Evolutionary conservation across 2,329 filamentous ascomycete species (phyloP), one percentile per base, ranked within the genome.

Genomic region (Pestalotiopsis sp.): DNA sequence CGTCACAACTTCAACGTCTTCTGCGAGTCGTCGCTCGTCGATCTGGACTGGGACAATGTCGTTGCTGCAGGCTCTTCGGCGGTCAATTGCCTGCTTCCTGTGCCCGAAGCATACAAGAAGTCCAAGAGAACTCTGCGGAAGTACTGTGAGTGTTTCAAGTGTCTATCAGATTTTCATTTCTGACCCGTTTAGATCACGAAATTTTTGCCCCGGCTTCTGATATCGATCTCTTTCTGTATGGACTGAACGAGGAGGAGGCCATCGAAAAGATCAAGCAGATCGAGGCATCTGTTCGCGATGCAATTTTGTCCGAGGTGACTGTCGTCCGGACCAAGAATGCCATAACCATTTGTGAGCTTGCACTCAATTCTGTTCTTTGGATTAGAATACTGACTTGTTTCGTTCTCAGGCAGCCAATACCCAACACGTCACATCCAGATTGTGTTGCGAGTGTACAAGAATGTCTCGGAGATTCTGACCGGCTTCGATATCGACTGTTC

Each of bases 401-500:
- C 9, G 31, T n/a, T n/a, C 60, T 61, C 65, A 82, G 92, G 89
- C 41, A 93, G 91, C 59, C 91, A 95, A 77, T 95, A 96, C 75
- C 94, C 93, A 0, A 93, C 90, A 45, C 90, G 94, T 2, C 93
- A 97, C 76, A 87, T 97, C 3, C 93, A 89, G 84, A 94, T 97
- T 73, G 93, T 97, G 25, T 85, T 97, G 38, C 91, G 93, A 45
- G 89, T 96, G 49, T 97, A 97, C 83, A 93, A 93, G 75, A 94
- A 91, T 0, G 82, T 97, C 60, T 91, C 92, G 1, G 93, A 97
- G 77, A 95, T 97, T 45, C 85, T 97, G 27, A 94, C 93, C 3
- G 94, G 94, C 0, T 97, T 97, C 73, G 94, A 97, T 74, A 93
- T 97, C 63, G 93, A 96, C 76, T 94, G 92, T 76, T 92, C 93